Evolutionary conservation across 23 red algal genomes (phyloP).

Genomic region (Chondrus crispus): DNA sequence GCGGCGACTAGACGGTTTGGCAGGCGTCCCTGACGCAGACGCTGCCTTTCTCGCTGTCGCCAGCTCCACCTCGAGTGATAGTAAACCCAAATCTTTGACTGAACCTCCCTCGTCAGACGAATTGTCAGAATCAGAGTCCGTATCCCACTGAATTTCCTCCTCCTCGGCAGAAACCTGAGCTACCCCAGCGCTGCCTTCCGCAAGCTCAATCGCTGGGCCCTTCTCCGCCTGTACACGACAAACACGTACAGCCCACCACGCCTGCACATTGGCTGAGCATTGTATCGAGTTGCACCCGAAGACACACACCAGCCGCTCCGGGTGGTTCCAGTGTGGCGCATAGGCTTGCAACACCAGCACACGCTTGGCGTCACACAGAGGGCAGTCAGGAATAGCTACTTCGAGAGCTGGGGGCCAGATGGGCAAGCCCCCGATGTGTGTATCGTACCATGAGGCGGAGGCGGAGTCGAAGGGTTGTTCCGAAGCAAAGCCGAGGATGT

Average conservation of each 20-base stretch:
- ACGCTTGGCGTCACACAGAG: background rate
- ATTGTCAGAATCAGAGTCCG: background rate
- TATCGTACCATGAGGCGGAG: slow-evolving; percentile 47
- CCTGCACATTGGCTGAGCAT: background rate
- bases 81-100: background rate
- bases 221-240: background rate
- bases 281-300: slow-evolving; percentile 62
- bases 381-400: background rate
- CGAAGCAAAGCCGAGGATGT: background rate
- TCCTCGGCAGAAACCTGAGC: background rate
- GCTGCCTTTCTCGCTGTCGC: too few relatives aligned
- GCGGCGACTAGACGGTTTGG: too few relatives aligned
- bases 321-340: slow-evolving; percentile 24
- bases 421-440: slow-evolving; percentile 37
- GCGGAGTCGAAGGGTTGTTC: background rate
- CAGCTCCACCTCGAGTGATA: background rate
- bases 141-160: background rate
- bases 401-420: background rate
- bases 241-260: slow-evolving; percentile 37
- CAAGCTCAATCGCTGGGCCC: background rate
- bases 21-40: too few relatives aligned
- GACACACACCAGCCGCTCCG: slow-evolving; percentile 11
- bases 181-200: background rate
- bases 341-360: slow-evolving; percentile 45
- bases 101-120: background rate